phyloP scores from a whole-genome alignment of 2,329 filamentous ascomycete species.

The Aureobasidium sp. region DNA sequence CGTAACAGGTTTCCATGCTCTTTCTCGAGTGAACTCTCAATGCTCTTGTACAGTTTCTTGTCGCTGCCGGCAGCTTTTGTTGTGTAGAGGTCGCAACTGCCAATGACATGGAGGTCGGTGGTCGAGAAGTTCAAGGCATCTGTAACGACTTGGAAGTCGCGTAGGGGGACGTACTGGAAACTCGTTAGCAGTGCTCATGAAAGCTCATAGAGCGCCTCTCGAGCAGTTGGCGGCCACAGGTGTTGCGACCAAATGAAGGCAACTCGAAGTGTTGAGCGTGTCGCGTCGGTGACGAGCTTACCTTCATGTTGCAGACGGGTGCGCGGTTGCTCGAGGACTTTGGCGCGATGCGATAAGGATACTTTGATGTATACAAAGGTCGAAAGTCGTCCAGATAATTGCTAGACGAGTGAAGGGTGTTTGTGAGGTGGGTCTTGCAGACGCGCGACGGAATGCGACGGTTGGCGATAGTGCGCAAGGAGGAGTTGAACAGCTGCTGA shows the following conservation, averaged over 20 bases:
- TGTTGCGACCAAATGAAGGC: neutral
- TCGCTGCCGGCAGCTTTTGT: slow-evolving; percentile 92
- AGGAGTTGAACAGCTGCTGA: neutral
- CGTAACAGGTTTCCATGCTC: slow-evolving; percentile 85
- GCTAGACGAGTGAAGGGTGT: neutral
- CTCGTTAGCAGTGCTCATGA: neutral
- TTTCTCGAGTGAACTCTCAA: slow-evolving; percentile 82
- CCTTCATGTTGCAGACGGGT: slow-evolving; percentile 14
- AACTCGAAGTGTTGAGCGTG: neutral
- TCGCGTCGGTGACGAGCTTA: slow-evolving; percentile 9
- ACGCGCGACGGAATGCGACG: slow-evolving; percentile 10
- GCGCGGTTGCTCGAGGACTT: slow-evolving; percentile 1
- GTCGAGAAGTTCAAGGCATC: slow-evolving; percentile 94
- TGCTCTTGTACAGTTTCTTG: slow-evolving; percentile 95
- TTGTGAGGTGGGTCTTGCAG: neutral
- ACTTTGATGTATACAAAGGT: neutral
- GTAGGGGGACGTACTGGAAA: slow-evolving; percentile 77
- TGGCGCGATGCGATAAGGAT: neutral
- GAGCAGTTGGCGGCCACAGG: neutral
- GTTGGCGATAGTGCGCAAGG: neutral
- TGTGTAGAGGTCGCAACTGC: slow-evolving; percentile 93
- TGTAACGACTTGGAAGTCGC: slow-evolving; percentile 85
- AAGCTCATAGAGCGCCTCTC: neutral
- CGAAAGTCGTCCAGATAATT: neutral
- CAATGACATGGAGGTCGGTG: slow-evolving; percentile 82